Conservation (phyloP, 2,329 filamentous ascomycete species). For the Penicillium decumbens region DNA sequence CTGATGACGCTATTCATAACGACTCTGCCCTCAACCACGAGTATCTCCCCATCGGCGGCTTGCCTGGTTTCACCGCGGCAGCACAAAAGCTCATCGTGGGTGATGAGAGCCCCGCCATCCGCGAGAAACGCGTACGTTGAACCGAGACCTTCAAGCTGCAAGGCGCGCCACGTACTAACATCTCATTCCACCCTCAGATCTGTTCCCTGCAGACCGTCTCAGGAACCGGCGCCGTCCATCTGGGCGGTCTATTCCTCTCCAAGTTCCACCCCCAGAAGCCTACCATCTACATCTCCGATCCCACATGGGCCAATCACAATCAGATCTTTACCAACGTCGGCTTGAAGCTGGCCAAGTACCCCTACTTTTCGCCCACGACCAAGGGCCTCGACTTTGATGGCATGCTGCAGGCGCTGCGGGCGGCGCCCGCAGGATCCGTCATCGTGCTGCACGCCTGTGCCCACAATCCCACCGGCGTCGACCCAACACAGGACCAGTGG, state of each 20-base stretch:
- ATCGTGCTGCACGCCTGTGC: constrained; percentile 92
- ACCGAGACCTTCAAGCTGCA: background rate
- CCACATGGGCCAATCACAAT: constrained; percentile 98
- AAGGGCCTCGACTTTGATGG: constrained; percentile 89
- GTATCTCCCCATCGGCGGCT: constrained; percentile 92
- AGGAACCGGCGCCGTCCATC: constrained; percentile 88
- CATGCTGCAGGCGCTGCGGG: constrained; percentile 67
- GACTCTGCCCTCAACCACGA: constrained; percentile 94
- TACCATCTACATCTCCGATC: constrained; percentile 84
- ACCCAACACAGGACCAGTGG: constrained; percentile 93
- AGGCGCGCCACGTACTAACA: background rate
- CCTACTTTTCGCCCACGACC: constrained; percentile 86
- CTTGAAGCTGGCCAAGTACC: constrained; percentile 74
- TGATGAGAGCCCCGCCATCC: constrained; percentile 69
- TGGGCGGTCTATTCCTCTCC: constrained; percentile 87
- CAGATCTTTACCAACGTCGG: constrained; percentile 94
- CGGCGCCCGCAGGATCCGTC: constrained; percentile 73
- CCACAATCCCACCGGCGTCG: constrained; percentile 96
- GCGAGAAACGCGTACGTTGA: constrained; percentile 66
- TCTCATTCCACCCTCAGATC: constrained; percentile 41
- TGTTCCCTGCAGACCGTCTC: constrained; percentile 91
- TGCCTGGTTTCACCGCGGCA: constrained; percentile 78
- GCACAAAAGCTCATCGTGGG: constrained; percentile 89
- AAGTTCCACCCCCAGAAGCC: constrained; percentile 74
- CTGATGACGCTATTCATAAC: constrained; percentile 80